These are phyloP conservation scores for Sugiyamaella japonica DNA, from an alignment of 1,139 yeast genomes.

Conservation along the genomic window DNA sequence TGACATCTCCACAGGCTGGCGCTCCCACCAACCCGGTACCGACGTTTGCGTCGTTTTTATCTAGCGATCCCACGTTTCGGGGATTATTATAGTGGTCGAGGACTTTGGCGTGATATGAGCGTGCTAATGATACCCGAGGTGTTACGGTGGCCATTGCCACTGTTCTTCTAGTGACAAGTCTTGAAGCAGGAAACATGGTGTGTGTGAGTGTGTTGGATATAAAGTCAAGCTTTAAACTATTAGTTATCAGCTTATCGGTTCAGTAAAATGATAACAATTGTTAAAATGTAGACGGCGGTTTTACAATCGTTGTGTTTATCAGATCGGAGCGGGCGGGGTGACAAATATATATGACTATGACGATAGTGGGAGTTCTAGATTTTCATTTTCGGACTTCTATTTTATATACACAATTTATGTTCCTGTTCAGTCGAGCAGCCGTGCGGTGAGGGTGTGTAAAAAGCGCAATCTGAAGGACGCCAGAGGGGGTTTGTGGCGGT, in stretches of 20 bases:
- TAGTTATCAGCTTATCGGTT: no score
- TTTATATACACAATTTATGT: background rate
- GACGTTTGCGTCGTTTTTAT: slow-evolving; percentile 73
- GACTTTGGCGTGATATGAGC: slow-evolving; percentile 41
- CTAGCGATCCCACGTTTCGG: slow-evolving; percentile 91
- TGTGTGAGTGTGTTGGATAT: background rate
- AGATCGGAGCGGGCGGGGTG: background rate
- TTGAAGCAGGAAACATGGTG: slow-evolving; percentile 10
- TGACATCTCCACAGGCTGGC: slow-evolving; percentile 99
- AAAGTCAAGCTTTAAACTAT: no score
- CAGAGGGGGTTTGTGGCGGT: background rate
- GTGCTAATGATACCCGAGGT: slow-evolving; percentile 12
- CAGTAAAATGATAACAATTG: background rate
- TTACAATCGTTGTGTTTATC: no score
- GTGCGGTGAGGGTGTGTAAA: background rate
- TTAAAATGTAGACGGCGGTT: background rate
- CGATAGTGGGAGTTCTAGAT: background rate
- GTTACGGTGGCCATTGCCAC: background rate
- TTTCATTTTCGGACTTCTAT: background rate
- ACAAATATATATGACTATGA: background rate
- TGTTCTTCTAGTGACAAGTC: slow-evolving; percentile 5
- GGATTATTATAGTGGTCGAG: slow-evolving; percentile 97
- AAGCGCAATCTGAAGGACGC: background rate
- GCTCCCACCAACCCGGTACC: slow-evolving; percentile 98
- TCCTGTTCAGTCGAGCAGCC: background rate